phyloP scores from a whole-genome alignment of 2,329 filamentous ascomycete species.

The Pseudogymnoascus sp. region DNA sequence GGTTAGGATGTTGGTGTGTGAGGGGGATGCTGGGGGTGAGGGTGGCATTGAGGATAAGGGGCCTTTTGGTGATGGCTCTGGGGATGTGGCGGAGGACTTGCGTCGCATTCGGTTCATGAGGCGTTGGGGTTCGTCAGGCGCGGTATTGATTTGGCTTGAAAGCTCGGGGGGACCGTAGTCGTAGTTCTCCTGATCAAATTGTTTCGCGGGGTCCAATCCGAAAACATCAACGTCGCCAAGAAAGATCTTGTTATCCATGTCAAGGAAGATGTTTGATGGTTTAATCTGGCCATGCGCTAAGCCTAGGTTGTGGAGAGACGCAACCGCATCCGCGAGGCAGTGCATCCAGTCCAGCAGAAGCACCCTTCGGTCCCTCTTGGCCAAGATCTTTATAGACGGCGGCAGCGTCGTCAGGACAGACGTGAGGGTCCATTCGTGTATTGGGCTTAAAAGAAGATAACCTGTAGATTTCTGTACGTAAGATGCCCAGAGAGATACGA shows the following conservation, averaged over 20 bases:
- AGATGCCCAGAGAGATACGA: conserved; percentile 64
- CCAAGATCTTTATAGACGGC: conserved; percentile 51
- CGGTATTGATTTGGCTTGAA: conserved; percentile 15
- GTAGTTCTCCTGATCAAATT: conserved; percentile 61
- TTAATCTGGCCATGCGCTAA: conserved; percentile 62
- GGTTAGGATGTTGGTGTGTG: conserved; percentile 18
- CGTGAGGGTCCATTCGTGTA: conserved; percentile 58
- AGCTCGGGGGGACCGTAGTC: conserved; percentile 68
- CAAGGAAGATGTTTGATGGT: conserved; percentile 63
- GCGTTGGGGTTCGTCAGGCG: conserved; percentile 32
- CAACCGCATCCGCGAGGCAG: conserved; percentile 60
- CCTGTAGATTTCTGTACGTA: conserved; percentile 58
- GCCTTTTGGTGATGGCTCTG: conserved; percentile 10
- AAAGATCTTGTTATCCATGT: conserved; percentile 57
- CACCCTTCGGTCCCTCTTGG: conserved; percentile 51
- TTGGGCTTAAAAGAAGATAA: conserved; percentile 60
- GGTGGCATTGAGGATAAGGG: background rate
- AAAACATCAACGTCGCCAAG: conserved; percentile 53
- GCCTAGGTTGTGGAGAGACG: conserved; percentile 58
- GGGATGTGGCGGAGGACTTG: conserved; percentile 22
- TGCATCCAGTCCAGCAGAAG: conserved; percentile 67
- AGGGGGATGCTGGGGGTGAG: conserved; percentile 16
- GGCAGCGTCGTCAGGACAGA: conserved; percentile 60
- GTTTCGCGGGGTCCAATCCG: conserved; percentile 38
- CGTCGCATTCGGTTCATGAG: conserved; percentile 31